Percentiles rank a stretch among this genome's conserved stretches.
phyloP scores from a whole-genome alignment of 2,329 filamentous ascomycete genomes.

The Cladophialophora immunda region DNA sequence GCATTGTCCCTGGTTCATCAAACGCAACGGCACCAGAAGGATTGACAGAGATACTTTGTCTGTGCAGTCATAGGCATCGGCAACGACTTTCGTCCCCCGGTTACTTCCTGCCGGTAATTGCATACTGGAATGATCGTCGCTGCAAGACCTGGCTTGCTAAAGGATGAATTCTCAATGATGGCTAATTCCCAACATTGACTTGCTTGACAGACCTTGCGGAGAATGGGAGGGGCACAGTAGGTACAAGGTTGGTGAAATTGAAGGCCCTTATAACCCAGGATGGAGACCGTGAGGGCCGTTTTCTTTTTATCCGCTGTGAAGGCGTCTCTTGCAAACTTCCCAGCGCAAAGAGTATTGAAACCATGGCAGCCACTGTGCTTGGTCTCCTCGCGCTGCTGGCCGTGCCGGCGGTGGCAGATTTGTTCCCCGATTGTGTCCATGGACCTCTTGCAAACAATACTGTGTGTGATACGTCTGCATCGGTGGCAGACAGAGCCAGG shows the following conservation, averaged over 20 bases:
- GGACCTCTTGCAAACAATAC: conserved; percentile 60
- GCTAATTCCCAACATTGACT: conserved; percentile 18
- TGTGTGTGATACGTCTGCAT: conserved; percentile 60
- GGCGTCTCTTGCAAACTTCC: background rate
- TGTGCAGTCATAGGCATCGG: conserved; percentile 2
- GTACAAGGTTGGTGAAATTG: conserved; percentile 11
- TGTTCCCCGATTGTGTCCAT: conserved; percentile 59
- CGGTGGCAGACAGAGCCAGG: conserved; percentile 52
- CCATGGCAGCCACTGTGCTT: conserved; percentile 25
- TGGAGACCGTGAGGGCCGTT: background rate
- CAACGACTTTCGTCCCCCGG: background rate
- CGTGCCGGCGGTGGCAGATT: conserved; percentile 24
- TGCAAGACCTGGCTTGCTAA: conserved; percentile 3
- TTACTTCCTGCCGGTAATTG: conserved; percentile 14
- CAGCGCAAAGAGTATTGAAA: background rate
- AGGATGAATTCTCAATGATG: conserved; percentile 22
- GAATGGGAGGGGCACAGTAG: conserved; percentile 9
- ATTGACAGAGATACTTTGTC: conserved; percentile 1
- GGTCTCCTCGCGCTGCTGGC: conserved; percentile 24
- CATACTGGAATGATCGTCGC: conserved; percentile 21
- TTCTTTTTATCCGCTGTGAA: conserved; percentile 7
- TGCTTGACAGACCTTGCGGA: conserved; percentile 11
- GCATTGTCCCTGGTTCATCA: background rate
- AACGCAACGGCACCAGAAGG: background rate
- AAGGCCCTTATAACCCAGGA: conserved; percentile 3